Conservation (phyloP, 1,139 yeast genomes). For the Candida freyschussii region DNA sequence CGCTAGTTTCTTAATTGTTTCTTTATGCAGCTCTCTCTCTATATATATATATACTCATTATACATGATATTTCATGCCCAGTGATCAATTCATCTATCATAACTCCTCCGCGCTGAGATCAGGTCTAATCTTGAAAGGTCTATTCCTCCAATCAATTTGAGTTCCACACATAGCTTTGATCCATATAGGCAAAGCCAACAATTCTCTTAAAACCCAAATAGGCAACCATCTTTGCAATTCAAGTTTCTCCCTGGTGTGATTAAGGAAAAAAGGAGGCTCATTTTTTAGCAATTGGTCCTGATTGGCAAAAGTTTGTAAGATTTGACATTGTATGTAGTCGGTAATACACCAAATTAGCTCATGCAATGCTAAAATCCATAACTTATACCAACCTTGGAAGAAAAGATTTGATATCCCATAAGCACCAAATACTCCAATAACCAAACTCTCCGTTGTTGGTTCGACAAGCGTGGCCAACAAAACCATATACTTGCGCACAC, state of each 20-base stretch:
- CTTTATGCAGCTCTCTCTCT: too few species aligned
- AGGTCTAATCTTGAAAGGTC: slow-evolving; percentile 64
- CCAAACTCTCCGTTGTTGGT: slow-evolving; percentile 77
- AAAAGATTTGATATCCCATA: slow-evolving; percentile 49
- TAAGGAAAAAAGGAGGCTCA: slow-evolving; percentile 24
- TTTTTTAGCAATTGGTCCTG: slow-evolving; percentile 24
- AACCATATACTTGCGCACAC: slow-evolving; percentile 90
- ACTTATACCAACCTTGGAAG: slow-evolving; percentile 29
- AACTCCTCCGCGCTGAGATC: slow-evolving; percentile 63
- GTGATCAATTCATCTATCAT: slow-evolving; percentile 3
- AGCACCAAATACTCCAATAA: slow-evolving; percentile 66
- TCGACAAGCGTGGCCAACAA: slow-evolving; percentile 77
- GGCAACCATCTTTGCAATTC: slow-evolving; percentile 35
- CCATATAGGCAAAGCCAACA: slow-evolving; percentile 83
- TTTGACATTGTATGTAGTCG: slow-evolving; percentile 57
- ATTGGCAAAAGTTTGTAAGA: slow-evolving; percentile 34
- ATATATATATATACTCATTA: too few species aligned
- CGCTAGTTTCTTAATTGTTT: too few species aligned
- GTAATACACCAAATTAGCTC: slow-evolving; percentile 56
- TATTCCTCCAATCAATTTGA: slow-evolving; percentile 77
- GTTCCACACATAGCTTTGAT: slow-evolving; percentile 73
- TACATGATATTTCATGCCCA: too few species aligned
- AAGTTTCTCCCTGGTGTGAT: slow-evolving; percentile 32
- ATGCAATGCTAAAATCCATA: slow-evolving; percentile 46
- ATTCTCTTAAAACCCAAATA: slow-evolving; percentile 66